A percentile compares a stretch with the other conserved stretches of the same genome.
These are phyloP conservation scores for Pyricularia grisea DNA, from an alignment of 2,329 filamentous ascomycete genomes.

Conservation along the genomic window DNA sequence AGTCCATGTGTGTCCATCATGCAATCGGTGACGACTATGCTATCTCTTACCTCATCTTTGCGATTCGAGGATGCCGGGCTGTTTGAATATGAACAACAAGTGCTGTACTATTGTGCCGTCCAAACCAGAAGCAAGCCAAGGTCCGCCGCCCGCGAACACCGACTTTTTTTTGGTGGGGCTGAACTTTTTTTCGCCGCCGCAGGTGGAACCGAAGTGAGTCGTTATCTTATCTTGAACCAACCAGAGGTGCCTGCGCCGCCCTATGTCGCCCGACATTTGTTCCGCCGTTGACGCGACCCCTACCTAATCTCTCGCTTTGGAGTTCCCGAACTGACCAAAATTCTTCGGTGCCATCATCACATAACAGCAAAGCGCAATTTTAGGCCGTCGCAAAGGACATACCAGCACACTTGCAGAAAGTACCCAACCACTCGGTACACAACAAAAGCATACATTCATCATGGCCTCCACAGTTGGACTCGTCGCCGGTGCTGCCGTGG, in stretches of 20 bases:
- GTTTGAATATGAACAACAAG: constrained; percentile 5
- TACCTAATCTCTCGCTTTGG: background rate
- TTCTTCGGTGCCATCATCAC: background rate
- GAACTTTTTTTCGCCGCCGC: background rate
- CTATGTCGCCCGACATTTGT: background rate
- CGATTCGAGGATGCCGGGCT: background rate
- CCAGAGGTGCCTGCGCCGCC: background rate
- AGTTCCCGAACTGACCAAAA: background rate
- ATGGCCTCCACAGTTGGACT: constrained; percentile 54
- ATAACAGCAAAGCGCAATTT: background rate
- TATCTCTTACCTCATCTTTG: constrained; percentile 11
- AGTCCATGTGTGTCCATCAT: background rate
- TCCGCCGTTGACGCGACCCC: background rate
- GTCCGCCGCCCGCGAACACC: background rate
- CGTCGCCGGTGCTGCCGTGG: constrained; percentile 51
- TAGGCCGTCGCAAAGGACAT: background rate
- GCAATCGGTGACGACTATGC: background rate
- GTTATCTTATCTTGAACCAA: background rate
- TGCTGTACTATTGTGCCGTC: background rate
- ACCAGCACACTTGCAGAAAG: background rate
- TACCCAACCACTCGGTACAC: background rate
- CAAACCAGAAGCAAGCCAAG: background rate
- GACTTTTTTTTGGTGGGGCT: constrained; percentile 11
- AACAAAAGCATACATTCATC: background rate
- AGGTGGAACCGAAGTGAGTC: background rate